Base-by-base conservation (phyloP, 352 stramenopile species). In the Phytopythium montanum region DNA sequence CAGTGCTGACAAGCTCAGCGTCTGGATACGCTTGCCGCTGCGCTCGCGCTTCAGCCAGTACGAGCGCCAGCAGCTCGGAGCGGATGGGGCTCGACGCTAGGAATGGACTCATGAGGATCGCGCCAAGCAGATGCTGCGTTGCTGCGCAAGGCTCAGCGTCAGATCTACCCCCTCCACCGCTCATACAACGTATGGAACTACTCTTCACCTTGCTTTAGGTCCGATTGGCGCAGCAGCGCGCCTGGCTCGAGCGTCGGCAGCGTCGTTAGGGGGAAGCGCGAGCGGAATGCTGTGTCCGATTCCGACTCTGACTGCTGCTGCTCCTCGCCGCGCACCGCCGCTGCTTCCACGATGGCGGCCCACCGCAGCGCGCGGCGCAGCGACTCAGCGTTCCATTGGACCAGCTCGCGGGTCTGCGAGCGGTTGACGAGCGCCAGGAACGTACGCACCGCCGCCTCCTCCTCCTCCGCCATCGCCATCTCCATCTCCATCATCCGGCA, bases 91-190 rank as follows among this genome's bases (percentile, higher is more conserved):
- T 72, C 9, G 69, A 65, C n/a, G 61, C 26, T 33, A 86, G 49
- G 51, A 74, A 86, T n/a, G 72, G 67, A 59, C 76, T 86, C 57
- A 82, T 67, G n/a, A 83, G 53, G 48, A 83, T 68, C n/a, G 76
- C 73, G 12, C 59, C 62, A 49, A 77, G 56, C 34, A 85, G 54
- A 51, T 81, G 69, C 42, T 72, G 23, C 28, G 72, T 62, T 13
- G 73, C 73, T 55, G 48, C 28, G 16, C 23, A n/a, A 13, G 56
- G 41, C 5, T 64, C 33, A 68, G 13, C 34, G 44, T 59, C 7
- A 42, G 41, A 26, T 50, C 55, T 42, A 26, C 31, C 2, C 3
- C 19, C n/a, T 5, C 21, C 16, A 36, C 18, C 6, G 2, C 2
- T 25, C 7, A 33, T 2, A 5, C 4, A 23, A 10, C 29, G 16